Evolutionary conservation across 768 basidiomycete species (phyloP).

Genomic region (Rhizopogon salebrosus): DNA sequence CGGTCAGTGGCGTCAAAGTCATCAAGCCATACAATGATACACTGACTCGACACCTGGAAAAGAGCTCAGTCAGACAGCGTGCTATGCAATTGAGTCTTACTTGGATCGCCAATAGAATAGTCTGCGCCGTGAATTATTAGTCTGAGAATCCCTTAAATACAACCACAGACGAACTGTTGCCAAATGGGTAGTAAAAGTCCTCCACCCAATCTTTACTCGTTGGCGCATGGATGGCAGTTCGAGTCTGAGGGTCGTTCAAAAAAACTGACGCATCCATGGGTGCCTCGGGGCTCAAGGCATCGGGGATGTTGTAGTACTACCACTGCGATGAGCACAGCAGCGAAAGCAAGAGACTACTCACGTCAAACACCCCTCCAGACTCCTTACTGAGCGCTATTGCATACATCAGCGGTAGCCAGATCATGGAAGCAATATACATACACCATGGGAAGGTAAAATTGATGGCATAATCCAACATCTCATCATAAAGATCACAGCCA

Average conservation of each 20-base stretch:
- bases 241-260: constrained; percentile 56
- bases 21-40: neutral
- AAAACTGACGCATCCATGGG: constrained; percentile 50
- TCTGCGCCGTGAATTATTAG: constrained; percentile 10
- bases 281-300: constrained; percentile 49
- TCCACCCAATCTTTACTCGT: constrained; percentile 44
- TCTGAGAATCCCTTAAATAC: neutral
- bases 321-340: neutral
- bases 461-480: constrained; percentile 65
- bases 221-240: constrained; percentile 64
- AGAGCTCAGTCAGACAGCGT: neutral
- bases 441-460: constrained; percentile 68
- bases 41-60: constrained; percentile 30
- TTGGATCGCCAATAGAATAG: constrained; percentile 22
- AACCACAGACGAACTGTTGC: constrained; percentile 17
- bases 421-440: constrained; percentile 19
- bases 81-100: constrained; percentile 15
- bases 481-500: constrained; percentile 58
- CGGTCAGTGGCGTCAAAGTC: constrained; percentile 8
- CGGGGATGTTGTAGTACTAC: constrained; percentile 50
- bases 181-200: constrained; percentile 31
- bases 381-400: constrained; percentile 13
- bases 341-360: constrained; percentile 10
- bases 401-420: constrained; percentile 5
- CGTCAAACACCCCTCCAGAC: constrained; percentile 35